phyloP scores from a whole-genome alignment of 2,329 filamentous ascomycete species.

The Parastagonospora nodorum region DNA sequence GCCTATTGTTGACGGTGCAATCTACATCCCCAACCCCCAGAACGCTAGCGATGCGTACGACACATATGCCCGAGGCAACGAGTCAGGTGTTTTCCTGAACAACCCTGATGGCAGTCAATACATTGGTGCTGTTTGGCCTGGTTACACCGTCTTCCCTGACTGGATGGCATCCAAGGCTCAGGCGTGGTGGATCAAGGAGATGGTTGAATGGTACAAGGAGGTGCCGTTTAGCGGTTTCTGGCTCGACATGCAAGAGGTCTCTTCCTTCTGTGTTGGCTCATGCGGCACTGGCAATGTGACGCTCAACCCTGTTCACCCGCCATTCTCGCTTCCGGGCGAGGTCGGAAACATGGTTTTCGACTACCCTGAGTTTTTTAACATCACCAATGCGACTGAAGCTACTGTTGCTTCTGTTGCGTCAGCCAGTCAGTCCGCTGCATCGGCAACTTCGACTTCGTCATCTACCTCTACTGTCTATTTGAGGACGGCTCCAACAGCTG shows the following conservation, averaged over 20 bases:
- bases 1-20: conserved; percentile 66
- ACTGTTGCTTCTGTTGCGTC: conserved; percentile 57
- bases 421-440: background rate
- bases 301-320: conserved; percentile 70
- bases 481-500: conserved; percentile 65
- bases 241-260: conserved; percentile 68
- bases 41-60: conserved; percentile 66
- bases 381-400: conserved; percentile 71
- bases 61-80: conserved; percentile 57
- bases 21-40: conserved; percentile 74
- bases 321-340: conserved; percentile 69
- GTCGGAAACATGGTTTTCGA: conserved; percentile 62
- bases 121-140: conserved; percentile 62
- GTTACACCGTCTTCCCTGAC: conserved; percentile 66
- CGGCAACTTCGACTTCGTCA: conserved; percentile 19
- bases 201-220: conserved; percentile 58
- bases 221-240: conserved; percentile 60
- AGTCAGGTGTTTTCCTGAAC: conserved; percentile 55
- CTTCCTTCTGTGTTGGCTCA: conserved; percentile 71
- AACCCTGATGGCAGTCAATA: conserved; percentile 62
- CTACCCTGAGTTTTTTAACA: conserved; percentile 72
- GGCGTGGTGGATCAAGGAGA: conserved; percentile 64
- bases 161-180: conserved; percentile 64
- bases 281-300: conserved; percentile 70
- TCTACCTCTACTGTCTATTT: conserved; percentile 53